These are phyloP conservation scores for Pestalotiopsis sp. DNA, from an alignment of 2,329 filamentous ascomycete genomes.

Conservation along the genomic window DNA sequence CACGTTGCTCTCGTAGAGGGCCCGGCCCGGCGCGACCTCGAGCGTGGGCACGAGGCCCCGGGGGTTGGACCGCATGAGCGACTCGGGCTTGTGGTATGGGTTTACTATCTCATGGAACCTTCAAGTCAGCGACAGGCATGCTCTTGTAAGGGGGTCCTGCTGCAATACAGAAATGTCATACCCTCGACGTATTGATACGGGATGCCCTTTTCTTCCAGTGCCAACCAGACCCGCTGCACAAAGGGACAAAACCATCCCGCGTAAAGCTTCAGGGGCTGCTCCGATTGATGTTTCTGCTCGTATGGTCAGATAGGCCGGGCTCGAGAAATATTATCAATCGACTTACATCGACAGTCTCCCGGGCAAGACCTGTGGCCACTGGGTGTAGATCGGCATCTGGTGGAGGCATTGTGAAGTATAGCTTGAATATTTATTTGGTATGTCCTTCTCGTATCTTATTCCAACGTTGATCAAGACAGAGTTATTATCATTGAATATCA, in stretches of 20 bases:
- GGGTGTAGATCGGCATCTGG: constrained; percentile 29
- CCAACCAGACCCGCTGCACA: constrained; percentile 58
- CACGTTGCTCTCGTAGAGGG: constrained; percentile 59
- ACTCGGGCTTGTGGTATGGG: constrained; percentile 58
- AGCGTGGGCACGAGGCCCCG: constrained; percentile 62
- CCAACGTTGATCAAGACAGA: background rate
- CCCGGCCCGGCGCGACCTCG: constrained; percentile 36
- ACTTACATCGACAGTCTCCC: constrained; percentile 27
- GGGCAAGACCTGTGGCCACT: constrained; percentile 28
- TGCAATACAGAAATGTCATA: background rate
- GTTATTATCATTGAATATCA: background rate
- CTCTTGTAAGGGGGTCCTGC: too few species aligned
- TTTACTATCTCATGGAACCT: constrained; percentile 41
- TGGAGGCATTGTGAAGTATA: constrained; percentile 20
- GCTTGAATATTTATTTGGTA: background rate
- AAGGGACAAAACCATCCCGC: constrained; percentile 32
- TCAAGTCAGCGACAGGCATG: background rate
- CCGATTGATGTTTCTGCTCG: constrained; percentile 27
- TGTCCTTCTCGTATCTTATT: background rate
- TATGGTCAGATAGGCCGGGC: background rate
- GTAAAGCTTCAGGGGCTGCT: constrained; percentile 24
- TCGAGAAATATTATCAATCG: background rate
- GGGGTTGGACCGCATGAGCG: constrained; percentile 57
- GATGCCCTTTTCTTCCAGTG: constrained; percentile 60
- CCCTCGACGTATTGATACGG: constrained; percentile 59